Conservation (phyloP, 495 filamentous ascomycete genomes). For the Aspergillus steynii region DNA sequence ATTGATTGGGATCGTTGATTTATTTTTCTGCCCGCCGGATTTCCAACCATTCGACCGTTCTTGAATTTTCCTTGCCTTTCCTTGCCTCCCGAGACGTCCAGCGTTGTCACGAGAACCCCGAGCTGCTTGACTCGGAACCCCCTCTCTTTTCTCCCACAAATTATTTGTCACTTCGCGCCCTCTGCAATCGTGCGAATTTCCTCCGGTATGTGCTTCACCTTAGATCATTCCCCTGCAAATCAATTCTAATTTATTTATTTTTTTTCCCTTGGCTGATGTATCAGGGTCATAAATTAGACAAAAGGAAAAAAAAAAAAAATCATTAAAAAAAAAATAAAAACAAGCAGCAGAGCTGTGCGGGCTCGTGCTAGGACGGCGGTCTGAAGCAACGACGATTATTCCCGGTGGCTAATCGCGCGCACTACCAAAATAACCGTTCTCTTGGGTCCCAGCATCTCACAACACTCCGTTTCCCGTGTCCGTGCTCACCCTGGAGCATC, state of each 20-base stretch:
- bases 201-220: neutral
- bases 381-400: conserved; percentile 23
- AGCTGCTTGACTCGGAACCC: neutral
- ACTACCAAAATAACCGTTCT: conserved; percentile 31
- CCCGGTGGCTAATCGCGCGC: conserved; percentile 29
- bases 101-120: neutral
- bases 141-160: neutral
- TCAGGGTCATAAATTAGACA: neutral
- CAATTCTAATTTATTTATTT: neutral
- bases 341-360: conserved; percentile 12
- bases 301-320: neutral
- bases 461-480: conserved; percentile 27
- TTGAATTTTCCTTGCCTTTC: neutral
- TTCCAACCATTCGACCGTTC: neutral
- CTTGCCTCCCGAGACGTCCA: neutral
- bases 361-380: conserved; percentile 21
- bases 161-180: neutral
- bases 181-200: neutral
- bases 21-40: neutral
- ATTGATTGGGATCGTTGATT: neutral
- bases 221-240: neutral
- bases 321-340: neutral
- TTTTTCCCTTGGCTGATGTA: neutral
- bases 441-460: conserved; percentile 24
- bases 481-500: conserved; percentile 26